Conservation (phyloP, 1,139 yeast genomes). For the Kodamaea suecica region DNA sequence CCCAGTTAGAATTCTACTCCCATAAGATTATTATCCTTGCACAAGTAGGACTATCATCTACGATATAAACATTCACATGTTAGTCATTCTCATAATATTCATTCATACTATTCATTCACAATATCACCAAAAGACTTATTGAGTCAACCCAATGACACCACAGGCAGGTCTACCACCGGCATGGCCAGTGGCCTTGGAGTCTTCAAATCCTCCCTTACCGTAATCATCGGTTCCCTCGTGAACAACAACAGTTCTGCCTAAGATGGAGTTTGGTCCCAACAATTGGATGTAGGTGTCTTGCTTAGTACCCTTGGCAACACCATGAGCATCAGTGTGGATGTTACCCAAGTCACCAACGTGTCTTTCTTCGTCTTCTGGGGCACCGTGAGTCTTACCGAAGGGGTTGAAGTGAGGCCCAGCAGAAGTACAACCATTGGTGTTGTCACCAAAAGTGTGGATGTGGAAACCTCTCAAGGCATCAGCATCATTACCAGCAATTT, state of each 20-base stretch:
- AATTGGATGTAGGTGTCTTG: conserved; percentile 75
- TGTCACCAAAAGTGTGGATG: conserved; percentile 96
- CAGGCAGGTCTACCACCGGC: conserved; percentile 99
- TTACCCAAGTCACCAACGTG: conserved; percentile 99
- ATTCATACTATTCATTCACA: conserved; percentile 1
- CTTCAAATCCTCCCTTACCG: conserved; percentile 94
- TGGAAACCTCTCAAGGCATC: conserved; percentile 96
- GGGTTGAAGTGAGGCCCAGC: conserved; percentile 99
- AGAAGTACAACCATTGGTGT: conserved; percentile 97
- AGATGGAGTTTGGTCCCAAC: conserved; percentile 77
- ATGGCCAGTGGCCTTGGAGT: conserved; percentile 94
- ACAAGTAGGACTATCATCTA: too few species aligned
- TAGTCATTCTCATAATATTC: conserved; percentile 2
- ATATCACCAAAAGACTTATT: conserved; percentile 19
- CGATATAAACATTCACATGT: too few species aligned
- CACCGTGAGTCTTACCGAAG: conserved; percentile 86
- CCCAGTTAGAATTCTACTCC: too few species aligned
- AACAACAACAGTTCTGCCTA: conserved; percentile 95
- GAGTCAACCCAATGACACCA: conserved; percentile 90
- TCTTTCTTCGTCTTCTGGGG: conserved; percentile 84
- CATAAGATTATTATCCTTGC: too few species aligned
- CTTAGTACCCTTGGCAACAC: conserved; percentile 87
- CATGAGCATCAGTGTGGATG: conserved; percentile 78
- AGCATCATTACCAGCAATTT: conserved; percentile 81
- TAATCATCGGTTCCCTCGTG: conserved; percentile 95